Conservation (phyloP, 2,329 filamentous ascomycete genomes). For the Trichoderma aggressivum region DNA sequence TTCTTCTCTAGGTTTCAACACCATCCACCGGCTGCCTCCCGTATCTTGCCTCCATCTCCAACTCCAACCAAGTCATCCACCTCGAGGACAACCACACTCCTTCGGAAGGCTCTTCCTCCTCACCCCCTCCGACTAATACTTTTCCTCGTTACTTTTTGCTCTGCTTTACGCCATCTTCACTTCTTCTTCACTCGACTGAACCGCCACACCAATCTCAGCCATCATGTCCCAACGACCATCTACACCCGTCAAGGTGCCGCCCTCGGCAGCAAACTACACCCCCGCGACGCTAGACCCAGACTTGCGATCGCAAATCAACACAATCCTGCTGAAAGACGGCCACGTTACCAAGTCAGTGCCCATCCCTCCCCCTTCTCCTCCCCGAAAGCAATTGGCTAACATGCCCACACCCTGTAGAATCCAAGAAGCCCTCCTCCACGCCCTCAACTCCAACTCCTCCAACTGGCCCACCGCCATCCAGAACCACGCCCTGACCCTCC, state of each 20-base stretch:
- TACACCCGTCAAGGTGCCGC: constrained; percentile 59
- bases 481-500: constrained; percentile 56
- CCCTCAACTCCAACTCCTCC: constrained; percentile 54
- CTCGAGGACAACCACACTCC: background rate
- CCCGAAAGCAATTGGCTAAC: background rate
- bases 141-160: background rate
- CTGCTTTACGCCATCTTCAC: background rate
- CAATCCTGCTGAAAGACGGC: constrained; percentile 54
- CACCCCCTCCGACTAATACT: background rate
- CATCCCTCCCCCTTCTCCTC: background rate
- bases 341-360: constrained; percentile 55
- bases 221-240: constrained; percentile 47
- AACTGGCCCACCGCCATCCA: constrained; percentile 64
- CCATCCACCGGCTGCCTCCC: background rate
- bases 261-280: constrained; percentile 57
- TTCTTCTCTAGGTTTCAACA: background rate
- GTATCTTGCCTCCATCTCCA: background rate
- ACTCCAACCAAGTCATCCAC: background rate
- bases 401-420: constrained; percentile 44
- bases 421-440: constrained; percentile 61
- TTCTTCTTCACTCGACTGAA: background rate
- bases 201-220: background rate
- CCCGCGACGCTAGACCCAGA: constrained; percentile 60
- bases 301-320: constrained; percentile 60
- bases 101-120: background rate